Percentiles rank a stretch among this genome's conserved stretches.
Conservation (phyloP, 495 filamentous ascomycete species). For the Rhizodiscina lignyota region DNA sequence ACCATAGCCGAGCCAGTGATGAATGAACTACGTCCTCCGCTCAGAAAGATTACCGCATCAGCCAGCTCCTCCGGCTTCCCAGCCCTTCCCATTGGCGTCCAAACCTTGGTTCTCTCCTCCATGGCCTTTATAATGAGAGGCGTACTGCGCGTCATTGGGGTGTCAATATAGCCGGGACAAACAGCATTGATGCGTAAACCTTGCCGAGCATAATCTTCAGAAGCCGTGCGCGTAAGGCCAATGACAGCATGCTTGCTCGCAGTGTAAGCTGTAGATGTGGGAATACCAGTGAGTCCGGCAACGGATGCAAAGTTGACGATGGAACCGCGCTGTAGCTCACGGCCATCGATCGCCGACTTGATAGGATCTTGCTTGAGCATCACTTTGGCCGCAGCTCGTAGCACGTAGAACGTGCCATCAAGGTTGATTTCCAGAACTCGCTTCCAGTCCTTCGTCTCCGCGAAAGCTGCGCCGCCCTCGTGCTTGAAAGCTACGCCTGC, state of each 20-base stretch:
- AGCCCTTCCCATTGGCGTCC: conserved; percentile 18
- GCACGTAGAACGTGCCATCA: conserved; percentile 6
- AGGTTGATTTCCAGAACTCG: conserved; percentile 8
- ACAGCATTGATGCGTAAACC: conserved; percentile 3
- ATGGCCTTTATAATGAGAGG: conserved; percentile 8
- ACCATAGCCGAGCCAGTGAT: conserved; percentile 18
- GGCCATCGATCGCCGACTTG: not conserved
- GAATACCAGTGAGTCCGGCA: not conserved
- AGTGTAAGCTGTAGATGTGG: conserved; percentile 1
- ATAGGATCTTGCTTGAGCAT: conserved; percentile 10
- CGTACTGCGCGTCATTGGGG: conserved; percentile 1
- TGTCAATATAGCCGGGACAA: conserved; percentile 2
- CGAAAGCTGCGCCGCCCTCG: conserved; percentile 18
- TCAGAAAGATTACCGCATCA: conserved; percentile 20
- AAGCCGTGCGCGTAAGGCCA: conserved; percentile 1
- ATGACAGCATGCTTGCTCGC: conserved; percentile 1
- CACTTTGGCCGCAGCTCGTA: conserved; percentile 2
- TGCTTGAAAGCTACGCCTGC: conserved; percentile 11
- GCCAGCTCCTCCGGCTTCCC: conserved; percentile 22
- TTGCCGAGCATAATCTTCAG: not conserved
- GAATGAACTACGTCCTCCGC: conserved; percentile 24
- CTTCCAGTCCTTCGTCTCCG: conserved; percentile 15
- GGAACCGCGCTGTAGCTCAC: conserved; percentile 1
- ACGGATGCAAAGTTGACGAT: conserved; percentile 2
- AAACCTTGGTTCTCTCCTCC: conserved; percentile 20